A percentile compares a stretch with the other conserved stretches of the same genome.
Conservation (phyloP, 805 yeast genomes). For the Lachancea waltii region DNA sequence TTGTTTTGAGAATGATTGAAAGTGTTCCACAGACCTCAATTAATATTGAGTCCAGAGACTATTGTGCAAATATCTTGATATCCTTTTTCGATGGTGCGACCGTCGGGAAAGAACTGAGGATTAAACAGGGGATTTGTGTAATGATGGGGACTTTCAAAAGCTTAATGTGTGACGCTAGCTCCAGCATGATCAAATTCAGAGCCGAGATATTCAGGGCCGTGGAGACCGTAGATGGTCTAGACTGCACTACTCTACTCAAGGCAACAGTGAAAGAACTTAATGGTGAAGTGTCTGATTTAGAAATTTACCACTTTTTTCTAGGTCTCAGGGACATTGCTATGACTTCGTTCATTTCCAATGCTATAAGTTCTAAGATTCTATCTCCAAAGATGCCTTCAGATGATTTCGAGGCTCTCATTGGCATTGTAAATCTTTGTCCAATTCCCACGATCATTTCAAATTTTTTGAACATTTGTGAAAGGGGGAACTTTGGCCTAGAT, state of each 20-base stretch:
- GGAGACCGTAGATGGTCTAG: neutral
- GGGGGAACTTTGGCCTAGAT: neutral
- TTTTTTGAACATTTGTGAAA: constrained; percentile 13
- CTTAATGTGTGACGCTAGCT: neutral
- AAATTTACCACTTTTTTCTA: constrained; percentile 13
- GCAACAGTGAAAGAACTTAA: constrained; percentile 10
- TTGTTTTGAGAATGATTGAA: neutral
- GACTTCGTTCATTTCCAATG: constrained; percentile 16
- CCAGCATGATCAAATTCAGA: neutral
- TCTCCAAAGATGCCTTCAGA: constrained; percentile 13
- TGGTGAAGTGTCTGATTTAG: constrained; percentile 13
- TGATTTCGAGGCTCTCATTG: constrained; percentile 14
- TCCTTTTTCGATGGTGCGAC: neutral
- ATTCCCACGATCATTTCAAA: constrained; percentile 15
- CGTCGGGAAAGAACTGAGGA: neutral
- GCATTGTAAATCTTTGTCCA: constrained; percentile 15
- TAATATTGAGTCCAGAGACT: neutral
- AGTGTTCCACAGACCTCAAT: neutral
- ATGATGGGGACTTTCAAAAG: constrained; percentile 1
- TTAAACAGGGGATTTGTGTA: neutral
- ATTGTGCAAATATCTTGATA: neutral
- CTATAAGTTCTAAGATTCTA: constrained; percentile 23
- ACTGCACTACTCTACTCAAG: constrained; percentile 12
- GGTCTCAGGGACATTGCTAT: constrained; percentile 10
- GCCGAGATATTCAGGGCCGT: neutral